Percentiles rank a stretch among this genome's conserved stretches.
Evolutionary conservation across 805 yeast species (phyloP).

Genomic region (Zygosaccharomyces kombuchaensis): DNA sequence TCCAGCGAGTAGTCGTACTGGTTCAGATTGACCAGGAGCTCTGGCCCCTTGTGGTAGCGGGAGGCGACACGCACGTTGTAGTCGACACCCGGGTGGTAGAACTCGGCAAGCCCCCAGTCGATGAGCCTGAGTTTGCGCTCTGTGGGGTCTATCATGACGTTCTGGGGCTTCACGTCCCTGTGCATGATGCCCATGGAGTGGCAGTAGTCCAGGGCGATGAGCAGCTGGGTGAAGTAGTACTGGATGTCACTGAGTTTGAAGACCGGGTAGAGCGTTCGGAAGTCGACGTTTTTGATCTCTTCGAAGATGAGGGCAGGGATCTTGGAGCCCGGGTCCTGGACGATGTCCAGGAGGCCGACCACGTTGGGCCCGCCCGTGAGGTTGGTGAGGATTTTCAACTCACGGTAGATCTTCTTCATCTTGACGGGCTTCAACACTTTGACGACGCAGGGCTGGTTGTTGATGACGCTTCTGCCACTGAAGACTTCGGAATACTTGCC

Average conservation of each 20-base stretch:
- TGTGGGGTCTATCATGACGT: slow-evolving; percentile 85
- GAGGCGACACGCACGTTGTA: slow-evolving; percentile 91
- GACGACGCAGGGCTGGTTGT: slow-evolving; percentile 68
- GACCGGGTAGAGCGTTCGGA: slow-evolving; percentile 78
- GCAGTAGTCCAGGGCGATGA: slow-evolving; percentile 78
- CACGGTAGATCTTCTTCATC: slow-evolving; percentile 87
- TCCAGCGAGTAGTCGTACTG: slow-evolving; percentile 86
- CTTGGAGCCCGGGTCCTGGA: slow-evolving; percentile 76
- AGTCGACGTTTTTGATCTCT: slow-evolving; percentile 78
- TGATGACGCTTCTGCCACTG: slow-evolving; percentile 66
- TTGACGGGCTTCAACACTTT: slow-evolving; percentile 92
- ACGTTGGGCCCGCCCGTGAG: slow-evolving; percentile 80
- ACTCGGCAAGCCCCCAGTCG: slow-evolving; percentile 95
- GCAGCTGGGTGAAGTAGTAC: slow-evolving; percentile 76
- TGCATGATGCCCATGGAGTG: slow-evolving; percentile 96
- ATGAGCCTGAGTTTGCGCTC: slow-evolving; percentile 61
- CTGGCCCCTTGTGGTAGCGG: slow-evolving; percentile 90
- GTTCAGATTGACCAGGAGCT: slow-evolving; percentile 73
- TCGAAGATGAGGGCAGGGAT: slow-evolving; percentile 89
- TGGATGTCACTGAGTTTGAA: slow-evolving; percentile 72
- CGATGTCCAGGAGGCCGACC: slow-evolving; percentile 72
- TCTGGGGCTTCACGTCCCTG: slow-evolving; percentile 91
- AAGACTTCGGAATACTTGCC: slow-evolving; percentile 95
- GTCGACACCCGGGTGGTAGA: slow-evolving; percentile 83
- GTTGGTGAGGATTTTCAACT: slow-evolving; percentile 81